phyloP scores from a whole-genome alignment of 1,284 basidiomycete species.

The Irpex rosettiformis region DNA sequence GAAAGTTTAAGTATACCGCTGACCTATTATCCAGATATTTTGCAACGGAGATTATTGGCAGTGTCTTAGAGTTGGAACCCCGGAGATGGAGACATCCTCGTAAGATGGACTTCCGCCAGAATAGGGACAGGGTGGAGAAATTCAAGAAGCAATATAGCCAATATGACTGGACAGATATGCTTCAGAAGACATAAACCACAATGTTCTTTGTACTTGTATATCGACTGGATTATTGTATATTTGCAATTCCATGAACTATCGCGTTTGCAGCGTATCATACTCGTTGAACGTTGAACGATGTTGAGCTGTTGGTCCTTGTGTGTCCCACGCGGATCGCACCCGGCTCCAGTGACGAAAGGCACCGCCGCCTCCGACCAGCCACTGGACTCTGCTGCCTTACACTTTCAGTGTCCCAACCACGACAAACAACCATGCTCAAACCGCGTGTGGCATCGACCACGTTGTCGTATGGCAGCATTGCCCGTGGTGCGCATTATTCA shows the following conservation, averaged over 20 bases:
- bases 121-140: conserved; percentile 64
- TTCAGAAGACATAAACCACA: conserved; percentile 28
- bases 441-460: not conserved
- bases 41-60: conserved; percentile 93
- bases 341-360: not conserved
- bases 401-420: not conserved
- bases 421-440: not conserved
- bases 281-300: no score
- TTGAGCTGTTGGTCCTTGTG: not conserved
- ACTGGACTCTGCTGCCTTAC: not conserved
- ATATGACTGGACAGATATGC: conserved; percentile 80
- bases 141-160: conserved; percentile 70
- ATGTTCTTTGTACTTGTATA: not conserved
- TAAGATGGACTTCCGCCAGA: conserved; percentile 65
- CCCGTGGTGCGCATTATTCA: no score
- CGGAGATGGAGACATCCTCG: conserved; percentile 82
- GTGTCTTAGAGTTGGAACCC: conserved; percentile 86
- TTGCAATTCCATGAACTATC: not conserved
- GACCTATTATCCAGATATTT: conserved; percentile 65
- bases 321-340: not conserved
- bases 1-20: conserved; percentile 1
- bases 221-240: no score
- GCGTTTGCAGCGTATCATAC: not conserved
- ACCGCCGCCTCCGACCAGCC: no score
- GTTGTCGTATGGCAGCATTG: not conserved